phyloP scores from a whole-genome alignment of 208 protist species.

The Crithidia mellificae region DNA sequence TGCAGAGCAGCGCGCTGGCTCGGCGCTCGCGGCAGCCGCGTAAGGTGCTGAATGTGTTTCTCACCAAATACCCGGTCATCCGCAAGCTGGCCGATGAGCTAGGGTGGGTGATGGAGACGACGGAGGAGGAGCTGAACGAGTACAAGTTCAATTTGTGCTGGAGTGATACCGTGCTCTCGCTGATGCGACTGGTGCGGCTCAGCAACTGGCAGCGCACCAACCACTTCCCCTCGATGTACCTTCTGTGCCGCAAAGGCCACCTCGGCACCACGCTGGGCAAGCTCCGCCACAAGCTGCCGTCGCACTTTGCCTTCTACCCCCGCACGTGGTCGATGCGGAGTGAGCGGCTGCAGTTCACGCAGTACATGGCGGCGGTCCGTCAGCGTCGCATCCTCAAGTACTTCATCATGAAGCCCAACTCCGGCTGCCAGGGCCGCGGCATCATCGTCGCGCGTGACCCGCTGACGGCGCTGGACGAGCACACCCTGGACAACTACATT shows the following conservation, averaged over 20 bases:
- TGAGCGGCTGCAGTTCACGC: constrained; percentile 72
- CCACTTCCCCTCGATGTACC: constrained; percentile 95
- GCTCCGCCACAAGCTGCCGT: constrained; percentile 77
- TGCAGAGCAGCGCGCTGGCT: constrained; percentile 20
- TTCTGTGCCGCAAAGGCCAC: constrained; percentile 93
- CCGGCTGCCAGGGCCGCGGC: constrained; percentile 92
- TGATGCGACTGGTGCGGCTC: constrained; percentile 86
- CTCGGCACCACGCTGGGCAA: constrained; percentile 90
- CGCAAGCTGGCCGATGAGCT: constrained; percentile 70
- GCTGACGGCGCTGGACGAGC: constrained; percentile 65
- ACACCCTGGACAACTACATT: constrained; percentile 87
- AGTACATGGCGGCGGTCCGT: constrained; percentile 59
- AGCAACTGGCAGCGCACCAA: constrained; percentile 95
- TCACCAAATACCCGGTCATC: constrained; percentile 87
- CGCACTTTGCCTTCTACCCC: constrained; percentile 91
- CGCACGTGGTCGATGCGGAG: constrained; percentile 88
- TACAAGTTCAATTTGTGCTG: constrained; percentile 95
- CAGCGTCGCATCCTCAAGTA: constrained; percentile 61
- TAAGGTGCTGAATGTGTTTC: constrained; percentile 69
- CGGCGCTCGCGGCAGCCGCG: constrained; percentile 44
- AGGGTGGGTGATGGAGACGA: constrained; percentile 76
- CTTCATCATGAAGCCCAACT: constrained; percentile 95
- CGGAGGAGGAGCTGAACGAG: constrained; percentile 76
- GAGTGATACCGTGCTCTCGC: constrained; percentile 91
- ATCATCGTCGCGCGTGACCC: constrained; percentile 92